Percentiles rank a stretch among this genome's conserved stretches.
Evolutionary conservation across 2,329 filamentous ascomycete species (phyloP).

Genomic region (Aspergillus pseudotamarii): DNA sequence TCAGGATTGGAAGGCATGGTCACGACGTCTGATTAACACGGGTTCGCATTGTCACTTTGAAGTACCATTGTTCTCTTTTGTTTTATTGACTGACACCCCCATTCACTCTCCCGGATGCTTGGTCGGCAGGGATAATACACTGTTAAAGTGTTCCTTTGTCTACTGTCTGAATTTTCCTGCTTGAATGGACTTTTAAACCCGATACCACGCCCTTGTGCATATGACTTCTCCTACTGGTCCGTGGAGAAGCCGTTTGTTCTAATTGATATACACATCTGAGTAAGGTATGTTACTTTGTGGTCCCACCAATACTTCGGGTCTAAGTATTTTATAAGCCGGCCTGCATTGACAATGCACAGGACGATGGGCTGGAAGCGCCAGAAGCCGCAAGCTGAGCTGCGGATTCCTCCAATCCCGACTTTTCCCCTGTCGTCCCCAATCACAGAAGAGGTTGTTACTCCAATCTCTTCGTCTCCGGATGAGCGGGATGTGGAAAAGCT

Average conservation of each 20-base stretch:
- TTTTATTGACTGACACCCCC: neutral
- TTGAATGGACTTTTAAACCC: neutral
- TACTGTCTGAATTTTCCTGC: neutral
- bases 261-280: neutral
- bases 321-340: conserved; percentile 6
- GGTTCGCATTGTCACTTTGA: neutral
- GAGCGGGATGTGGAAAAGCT: conserved; percentile 30
- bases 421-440: conserved; percentile 50
- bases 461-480: conserved; percentile 36
- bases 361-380: conserved; percentile 28
- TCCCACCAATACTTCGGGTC: neutral
- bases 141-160: conserved; percentile 5
- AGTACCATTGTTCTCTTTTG: neutral
- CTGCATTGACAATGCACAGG: conserved; percentile 17
- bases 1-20: neutral
- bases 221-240: neutral
- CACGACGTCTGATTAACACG: neutral
- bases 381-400: conserved; percentile 31
- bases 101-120: neutral
- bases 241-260: neutral
- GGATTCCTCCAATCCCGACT: conserved; percentile 34
- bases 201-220: neutral
- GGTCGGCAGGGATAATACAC: neutral
- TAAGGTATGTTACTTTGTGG: neutral
- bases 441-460: conserved; percentile 44